Conservation (phyloP, 495 filamentous ascomycete genomes). For the Penicillium dipodomyicola region DNA sequence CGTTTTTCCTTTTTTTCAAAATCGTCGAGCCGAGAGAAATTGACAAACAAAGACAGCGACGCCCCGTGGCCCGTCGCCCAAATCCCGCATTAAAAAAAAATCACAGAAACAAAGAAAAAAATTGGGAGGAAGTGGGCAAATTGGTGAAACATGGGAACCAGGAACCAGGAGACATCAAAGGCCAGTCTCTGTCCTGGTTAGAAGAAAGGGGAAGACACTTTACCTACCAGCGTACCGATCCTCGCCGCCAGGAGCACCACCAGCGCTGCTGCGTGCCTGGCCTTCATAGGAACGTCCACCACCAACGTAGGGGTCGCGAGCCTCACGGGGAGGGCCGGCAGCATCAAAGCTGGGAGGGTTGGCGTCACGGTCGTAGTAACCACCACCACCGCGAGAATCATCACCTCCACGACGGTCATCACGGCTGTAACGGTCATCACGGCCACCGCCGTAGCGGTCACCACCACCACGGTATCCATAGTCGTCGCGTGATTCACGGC, state of each 20-base stretch:
- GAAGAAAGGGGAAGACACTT: constrained; percentile 23
- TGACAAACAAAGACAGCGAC: constrained; percentile 35
- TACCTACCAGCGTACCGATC: constrained; percentile 49
- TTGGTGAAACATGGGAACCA: constrained; percentile 15
- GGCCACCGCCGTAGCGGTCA: constrained; percentile 43
- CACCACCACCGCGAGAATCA: constrained; percentile 40
- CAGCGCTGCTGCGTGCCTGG: constrained; percentile 17
- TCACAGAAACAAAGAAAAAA: constrained; percentile 25
- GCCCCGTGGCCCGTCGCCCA: constrained; percentile 38
- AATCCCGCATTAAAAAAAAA: constrained; percentile 40
- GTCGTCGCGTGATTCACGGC: constrained; percentile 59
- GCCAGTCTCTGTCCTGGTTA: constrained; percentile 15
- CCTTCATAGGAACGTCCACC: constrained; percentile 50
- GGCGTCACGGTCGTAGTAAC: constrained; percentile 48
- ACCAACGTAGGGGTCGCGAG: constrained; percentile 57
- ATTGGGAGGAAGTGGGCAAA: constrained; percentile 13
- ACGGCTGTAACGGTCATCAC: constrained; percentile 69
- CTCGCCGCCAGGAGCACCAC: constrained; percentile 25
- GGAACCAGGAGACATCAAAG: constrained; percentile 15
- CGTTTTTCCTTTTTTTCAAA: constrained; percentile 27
- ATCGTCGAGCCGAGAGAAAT: constrained; percentile 29
- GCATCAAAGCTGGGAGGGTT: constrained; percentile 47
- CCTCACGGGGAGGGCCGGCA: constrained; percentile 56
- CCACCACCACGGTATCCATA: constrained; percentile 49
- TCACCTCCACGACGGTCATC: constrained; percentile 51